Evolutionary conservation across 371 early-diverging fungal genomes (phyloP).

Genomic region (Blastocladiella emersonii): DNA sequence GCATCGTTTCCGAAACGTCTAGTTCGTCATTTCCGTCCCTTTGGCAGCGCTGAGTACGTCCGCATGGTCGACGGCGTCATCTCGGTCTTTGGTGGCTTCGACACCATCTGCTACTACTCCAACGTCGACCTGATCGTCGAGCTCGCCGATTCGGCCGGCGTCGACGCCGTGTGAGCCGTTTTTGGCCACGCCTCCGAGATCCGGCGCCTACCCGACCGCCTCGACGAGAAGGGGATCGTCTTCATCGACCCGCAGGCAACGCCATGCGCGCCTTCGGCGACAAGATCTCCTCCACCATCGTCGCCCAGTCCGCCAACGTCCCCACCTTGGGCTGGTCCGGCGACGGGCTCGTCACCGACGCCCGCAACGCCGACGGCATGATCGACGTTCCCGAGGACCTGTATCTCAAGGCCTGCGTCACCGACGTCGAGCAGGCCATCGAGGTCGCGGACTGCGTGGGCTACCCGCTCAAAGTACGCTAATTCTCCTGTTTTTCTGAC

Average conservation of each 20-base stretch:
- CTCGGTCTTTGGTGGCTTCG: slow-evolving; percentile 90
- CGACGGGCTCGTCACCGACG: slow-evolving; percentile 47
- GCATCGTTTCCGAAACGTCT: too few relatives aligned
- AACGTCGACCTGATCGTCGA: slow-evolving; percentile 96
- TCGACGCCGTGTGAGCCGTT: slow-evolving; percentile 66
- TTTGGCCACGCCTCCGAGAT: slow-evolving; percentile 99
- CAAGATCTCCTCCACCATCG: slow-evolving; percentile 96
- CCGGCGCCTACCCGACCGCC: slow-evolving; percentile 83
- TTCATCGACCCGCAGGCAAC: slow-evolving; percentile 97
- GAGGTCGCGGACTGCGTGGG: slow-evolving; percentile 73
- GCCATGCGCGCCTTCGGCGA: slow-evolving; percentile 97
- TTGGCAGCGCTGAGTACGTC: slow-evolving; percentile 96
- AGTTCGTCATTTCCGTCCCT: too few relatives aligned
- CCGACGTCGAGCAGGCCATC: slow-evolving; percentile 59
- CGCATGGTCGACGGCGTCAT: slow-evolving; percentile 96
- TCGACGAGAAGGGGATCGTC: slow-evolving; percentile 60
- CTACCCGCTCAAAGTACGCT: slow-evolving; percentile 74
- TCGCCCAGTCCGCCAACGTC: slow-evolving; percentile 91
- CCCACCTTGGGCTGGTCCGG: slow-evolving; percentile 95
- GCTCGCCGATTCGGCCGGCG: slow-evolving; percentile 87
- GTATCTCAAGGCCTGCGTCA: slow-evolving; percentile 66
- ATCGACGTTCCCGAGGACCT: slow-evolving; percentile 65
- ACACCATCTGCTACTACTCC: slow-evolving; percentile 96
- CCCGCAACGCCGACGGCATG: slow-evolving; percentile 41
- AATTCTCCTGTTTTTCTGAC: too few relatives aligned